phyloP scores from a whole-genome alignment of 2,329 filamentous ascomycete genomes.

The Alternaria arborescens region DNA sequence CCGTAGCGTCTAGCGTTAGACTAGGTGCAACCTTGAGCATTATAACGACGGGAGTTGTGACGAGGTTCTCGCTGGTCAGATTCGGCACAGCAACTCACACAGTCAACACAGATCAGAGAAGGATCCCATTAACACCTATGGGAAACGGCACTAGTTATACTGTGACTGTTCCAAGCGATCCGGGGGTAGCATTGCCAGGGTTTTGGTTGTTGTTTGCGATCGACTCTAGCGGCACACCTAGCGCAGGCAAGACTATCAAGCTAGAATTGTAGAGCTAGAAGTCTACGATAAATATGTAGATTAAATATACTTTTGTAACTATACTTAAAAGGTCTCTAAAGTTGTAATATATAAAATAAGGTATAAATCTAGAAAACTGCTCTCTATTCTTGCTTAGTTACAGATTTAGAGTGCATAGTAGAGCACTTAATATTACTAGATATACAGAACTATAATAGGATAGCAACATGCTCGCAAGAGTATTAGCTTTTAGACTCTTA shows the following conservation, averaged over 20 bases:
- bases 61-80: constrained; percentile 57
- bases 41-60: constrained; percentile 35
- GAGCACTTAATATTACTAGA: too few relatives aligned
- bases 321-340: too few relatives aligned
- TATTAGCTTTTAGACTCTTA: too few relatives aligned
- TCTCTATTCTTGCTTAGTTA: too few relatives aligned
- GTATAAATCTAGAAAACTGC: too few relatives aligned
- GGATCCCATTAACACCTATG: constrained; percentile 55
- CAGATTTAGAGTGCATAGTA: too few relatives aligned
- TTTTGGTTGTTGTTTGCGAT: constrained; percentile 65
- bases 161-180: constrained; percentile 57
- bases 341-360: too few relatives aligned
- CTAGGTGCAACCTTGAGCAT: constrained; percentile 46
- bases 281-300: too few relatives aligned
- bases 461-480: too few relatives aligned
- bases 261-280: neutral
- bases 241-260: constrained; percentile 56
- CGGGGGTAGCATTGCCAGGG: constrained; percentile 62
- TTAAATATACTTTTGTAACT: too few relatives aligned
- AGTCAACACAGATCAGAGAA: constrained; percentile 66
- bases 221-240: constrained; percentile 57
- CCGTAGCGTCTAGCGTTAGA: constrained; percentile 39
- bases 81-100: constrained; percentile 63
- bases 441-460: too few relatives aligned
- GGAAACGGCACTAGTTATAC: constrained; percentile 50